Base-by-base conservation (phyloP, 176 grass and related monocot species). In the Tuctoria greenei region DNA sequence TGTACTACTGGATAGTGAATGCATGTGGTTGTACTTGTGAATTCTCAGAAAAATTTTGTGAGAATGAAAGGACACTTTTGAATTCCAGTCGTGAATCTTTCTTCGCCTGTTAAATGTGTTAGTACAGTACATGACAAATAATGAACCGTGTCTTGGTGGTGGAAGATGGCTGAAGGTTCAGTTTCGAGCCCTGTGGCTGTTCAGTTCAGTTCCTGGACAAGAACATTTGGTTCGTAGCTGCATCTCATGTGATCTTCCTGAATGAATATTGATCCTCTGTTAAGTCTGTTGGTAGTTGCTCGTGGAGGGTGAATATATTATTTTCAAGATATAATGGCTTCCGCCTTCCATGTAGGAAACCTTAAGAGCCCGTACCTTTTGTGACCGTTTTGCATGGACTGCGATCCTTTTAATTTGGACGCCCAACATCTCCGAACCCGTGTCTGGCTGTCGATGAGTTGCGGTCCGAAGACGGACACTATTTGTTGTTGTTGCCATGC, bases 11-110 rank as follows among this genome's bases (percentile, higher is more conserved):
- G 71, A 69, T 81, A 80, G 51, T 73, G 85, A 42, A 81, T 82
- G 46, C 84, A 82, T 86, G 45, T 69, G 57, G 73, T 73, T 92
- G 79, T 92, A 82, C 76, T 68, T 92, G 90, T 89, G 89, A 89
- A 93, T 86, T 93, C 81, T 80, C 71, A 77, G 65, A 73, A 84
- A 84, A 89, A 73, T 84, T 89, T 92, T 92, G 90, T 86, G 83
- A 76, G 85, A 92, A 85, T 92, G 82, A 84, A 80, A 78, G 65
- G 60, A 78, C 77, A 67, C 60, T 87, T 77, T 87, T 88, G 52
- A 77, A 61, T 81, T 84, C 24, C 84, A 61, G 17, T 7, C 55
- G 41, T 66, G 34, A 47, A 74, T 40, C 10, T 1, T 35, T 0
- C 2, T 23, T 1, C n/a, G 49, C 49, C 18, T 52, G 5, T 20